Percentiles rank a stretch among this genome's conserved stretches.
phyloP scores from a whole-genome alignment of 208 protist genomes.

The Balamuthia mandrillaris region DNA sequence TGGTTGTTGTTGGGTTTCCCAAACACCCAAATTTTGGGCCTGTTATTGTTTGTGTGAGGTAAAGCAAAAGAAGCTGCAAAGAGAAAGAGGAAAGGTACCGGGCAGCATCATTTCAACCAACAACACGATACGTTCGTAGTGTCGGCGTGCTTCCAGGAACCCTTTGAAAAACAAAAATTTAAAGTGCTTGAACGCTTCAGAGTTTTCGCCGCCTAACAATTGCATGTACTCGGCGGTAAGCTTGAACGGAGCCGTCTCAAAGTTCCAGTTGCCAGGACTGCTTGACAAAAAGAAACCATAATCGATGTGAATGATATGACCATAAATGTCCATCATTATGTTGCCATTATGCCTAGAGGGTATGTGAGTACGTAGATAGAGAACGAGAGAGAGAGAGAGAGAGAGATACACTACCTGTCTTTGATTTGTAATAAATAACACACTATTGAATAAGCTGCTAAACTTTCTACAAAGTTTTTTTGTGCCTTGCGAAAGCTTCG shows the following conservation, averaged over 20 bases:
- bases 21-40: not conserved
- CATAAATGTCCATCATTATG: conserved; percentile 49
- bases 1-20: not conserved
- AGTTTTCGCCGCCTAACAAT: conserved; percentile 28
- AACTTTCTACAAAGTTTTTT: conserved; percentile 46
- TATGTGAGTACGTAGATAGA: not conserved
- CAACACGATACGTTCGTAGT: not conserved
- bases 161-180: not conserved
- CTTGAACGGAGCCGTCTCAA: conserved; percentile 44
- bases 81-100: not conserved
- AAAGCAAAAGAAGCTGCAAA: not conserved
- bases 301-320: conserved; percentile 63
- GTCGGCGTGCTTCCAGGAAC: conserved; percentile 9
- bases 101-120: conserved; percentile 37
- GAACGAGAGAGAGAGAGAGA: not conserved
- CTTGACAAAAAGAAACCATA: conserved; percentile 61
- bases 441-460: conserved; percentile 31
- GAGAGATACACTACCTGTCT: not conserved
- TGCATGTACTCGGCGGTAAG: conserved; percentile 38
- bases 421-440: conserved; percentile 37
- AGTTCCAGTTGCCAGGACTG: not conserved
- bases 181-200: not conserved
- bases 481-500: not conserved
- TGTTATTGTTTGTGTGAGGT: not conserved
- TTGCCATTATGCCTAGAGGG: conserved; percentile 56